A percentile compares a stretch with the other conserved stretches of the same genome.
These are phyloP conservation scores for Sonneratia caseolaris DNA, from an alignment of 345 rosid genomes.

Conservation along the genomic window DNA sequence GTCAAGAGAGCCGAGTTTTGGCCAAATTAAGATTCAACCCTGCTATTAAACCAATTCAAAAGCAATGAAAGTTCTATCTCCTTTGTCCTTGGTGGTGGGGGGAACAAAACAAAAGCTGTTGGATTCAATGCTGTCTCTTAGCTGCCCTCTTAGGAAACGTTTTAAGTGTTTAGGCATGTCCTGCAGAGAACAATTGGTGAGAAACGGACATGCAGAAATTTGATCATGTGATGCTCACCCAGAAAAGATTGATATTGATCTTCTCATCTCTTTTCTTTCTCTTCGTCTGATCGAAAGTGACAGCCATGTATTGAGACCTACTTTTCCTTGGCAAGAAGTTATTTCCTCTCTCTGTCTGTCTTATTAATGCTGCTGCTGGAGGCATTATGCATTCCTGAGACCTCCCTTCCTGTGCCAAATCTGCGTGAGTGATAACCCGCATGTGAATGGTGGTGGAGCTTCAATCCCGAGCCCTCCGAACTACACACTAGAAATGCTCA, in stretches of 20 bases:
- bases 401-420: neutral
- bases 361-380: neutral
- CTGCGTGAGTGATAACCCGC: neutral
- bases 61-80: neutral
- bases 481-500: neutral
- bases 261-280: neutral
- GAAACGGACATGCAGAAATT: neutral
- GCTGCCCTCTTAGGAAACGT: neutral
- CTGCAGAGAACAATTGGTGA: neutral
- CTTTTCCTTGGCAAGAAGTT: neutral
- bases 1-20: conserved; percentile 80
- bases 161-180: neutral
- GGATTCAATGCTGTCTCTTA: neutral
- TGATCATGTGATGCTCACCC: neutral
- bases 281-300: neutral
- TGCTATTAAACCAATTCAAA: neutral
- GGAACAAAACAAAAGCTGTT: neutral
- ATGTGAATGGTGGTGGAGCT: neutral
- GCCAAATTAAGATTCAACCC: conserved; percentile 22
- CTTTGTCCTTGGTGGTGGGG: neutral
- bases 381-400: neutral
- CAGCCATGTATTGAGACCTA: neutral
- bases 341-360: neutral
- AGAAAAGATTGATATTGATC: neutral
- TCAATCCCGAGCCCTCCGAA: neutral